A percentile compares a stretch with the other conserved stretches of the same genome.
Conservation (phyloP, 2,329 filamentous ascomycete species). For the Bipolaris cookei region DNA sequence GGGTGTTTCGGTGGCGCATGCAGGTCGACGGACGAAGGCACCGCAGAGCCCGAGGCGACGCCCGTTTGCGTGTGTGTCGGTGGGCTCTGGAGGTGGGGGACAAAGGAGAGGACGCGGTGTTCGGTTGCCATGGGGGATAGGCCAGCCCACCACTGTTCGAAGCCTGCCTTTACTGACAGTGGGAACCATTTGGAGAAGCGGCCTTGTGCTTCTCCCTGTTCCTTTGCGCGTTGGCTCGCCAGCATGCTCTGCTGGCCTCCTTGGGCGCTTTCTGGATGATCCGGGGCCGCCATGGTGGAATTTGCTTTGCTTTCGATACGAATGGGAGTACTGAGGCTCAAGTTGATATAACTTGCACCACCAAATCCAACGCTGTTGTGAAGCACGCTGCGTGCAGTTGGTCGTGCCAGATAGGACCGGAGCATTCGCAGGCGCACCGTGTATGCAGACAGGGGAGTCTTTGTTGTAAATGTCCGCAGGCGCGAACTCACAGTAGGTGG, state of each 20-base stretch:
- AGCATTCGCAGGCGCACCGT: slow-evolving; percentile 45
- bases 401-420: slow-evolving; percentile 35
- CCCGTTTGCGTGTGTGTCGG: slow-evolving; percentile 72
- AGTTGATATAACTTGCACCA: slow-evolving; percentile 40
- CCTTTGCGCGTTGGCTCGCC: slow-evolving; percentile 56
- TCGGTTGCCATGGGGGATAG: slow-evolving; percentile 84
- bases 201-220: slow-evolving; percentile 45
- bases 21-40: slow-evolving; percentile 51
- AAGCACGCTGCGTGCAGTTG: slow-evolving; percentile 29
- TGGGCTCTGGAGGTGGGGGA: slow-evolving; percentile 79
- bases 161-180: slow-evolving; percentile 87
- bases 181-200: slow-evolving; percentile 69
- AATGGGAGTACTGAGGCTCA: slow-evolving; percentile 40
- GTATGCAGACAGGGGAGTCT: not conserved
- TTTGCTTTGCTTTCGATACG: slow-evolving; percentile 32
- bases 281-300: slow-evolving; percentile 40
- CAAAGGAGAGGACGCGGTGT: slow-evolving; percentile 82
- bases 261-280: slow-evolving; percentile 27
- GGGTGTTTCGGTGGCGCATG: slow-evolving; percentile 43
- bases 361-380: slow-evolving; percentile 40
- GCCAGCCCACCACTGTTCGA: slow-evolving; percentile 75
- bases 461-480: not conserved
- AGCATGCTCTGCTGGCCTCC: slow-evolving; percentile 55
- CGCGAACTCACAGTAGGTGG: not conserved
- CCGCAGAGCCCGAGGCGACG: slow-evolving; percentile 55